These are phyloP conservation scores for Fraxinus ornus DNA, from an alignment of 305 asterid genomes.

Conservation along the genomic window DNA sequence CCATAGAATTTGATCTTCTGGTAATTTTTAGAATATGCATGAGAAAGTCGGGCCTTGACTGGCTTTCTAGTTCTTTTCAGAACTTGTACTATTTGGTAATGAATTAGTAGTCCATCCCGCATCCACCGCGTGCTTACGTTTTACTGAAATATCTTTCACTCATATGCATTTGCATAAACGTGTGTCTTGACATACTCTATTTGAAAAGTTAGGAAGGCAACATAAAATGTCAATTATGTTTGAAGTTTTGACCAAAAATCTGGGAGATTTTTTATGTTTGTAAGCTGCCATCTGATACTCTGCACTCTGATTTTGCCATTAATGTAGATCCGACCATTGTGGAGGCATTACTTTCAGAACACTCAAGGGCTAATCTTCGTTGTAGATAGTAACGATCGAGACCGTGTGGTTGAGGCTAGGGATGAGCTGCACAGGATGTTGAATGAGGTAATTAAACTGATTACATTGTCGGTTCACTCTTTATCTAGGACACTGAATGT, in stretches of 20 bases:
- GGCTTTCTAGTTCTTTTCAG: not conserved
- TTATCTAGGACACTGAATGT: not conserved
- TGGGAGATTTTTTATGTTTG: not conserved
- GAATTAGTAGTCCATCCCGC: not conserved
- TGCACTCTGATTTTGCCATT: not conserved
- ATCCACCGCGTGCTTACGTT: not conserved
- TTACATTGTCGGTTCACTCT: not conserved
- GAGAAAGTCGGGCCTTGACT: not conserved
- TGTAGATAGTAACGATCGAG: conserved; percentile 85
- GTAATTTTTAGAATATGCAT: not conserved
- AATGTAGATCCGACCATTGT: conserved; percentile 73
- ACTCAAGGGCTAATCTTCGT: conserved; percentile 89
- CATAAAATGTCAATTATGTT: not conserved
- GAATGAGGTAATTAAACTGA: conserved; percentile 58
- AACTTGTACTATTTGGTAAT: not conserved
- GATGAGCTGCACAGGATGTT: conserved; percentile 92
- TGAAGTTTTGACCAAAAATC: not conserved
- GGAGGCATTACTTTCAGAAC: conserved; percentile 92
- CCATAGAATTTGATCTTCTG: not conserved
- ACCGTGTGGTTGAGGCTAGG: conserved; percentile 93
- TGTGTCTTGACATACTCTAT: not conserved
- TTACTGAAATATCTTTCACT: not conserved
- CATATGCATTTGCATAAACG: not conserved
- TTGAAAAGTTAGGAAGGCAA: not conserved
- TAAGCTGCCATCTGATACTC: not conserved